These are phyloP conservation scores for Colletotrichum liriopes DNA, from an alignment of 2,329 filamentous ascomycete genomes.

Conservation along the genomic window DNA sequence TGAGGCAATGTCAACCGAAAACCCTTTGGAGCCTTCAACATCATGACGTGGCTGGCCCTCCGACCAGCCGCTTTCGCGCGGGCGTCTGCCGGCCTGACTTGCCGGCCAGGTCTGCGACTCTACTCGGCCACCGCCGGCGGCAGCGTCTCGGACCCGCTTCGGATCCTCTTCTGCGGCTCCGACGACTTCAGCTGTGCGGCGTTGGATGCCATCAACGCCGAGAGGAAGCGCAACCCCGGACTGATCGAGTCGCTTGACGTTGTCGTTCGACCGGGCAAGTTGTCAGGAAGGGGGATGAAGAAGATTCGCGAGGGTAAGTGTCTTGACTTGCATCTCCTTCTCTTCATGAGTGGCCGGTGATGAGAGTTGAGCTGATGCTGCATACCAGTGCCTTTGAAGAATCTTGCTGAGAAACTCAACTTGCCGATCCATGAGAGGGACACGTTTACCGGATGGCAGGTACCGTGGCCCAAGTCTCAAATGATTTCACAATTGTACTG, in stretches of 20 bases:
- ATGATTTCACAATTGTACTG: constrained; percentile 4
- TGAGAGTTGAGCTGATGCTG: neutral
- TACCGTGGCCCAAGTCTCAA: constrained; percentile 56
- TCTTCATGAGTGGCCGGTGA: neutral
- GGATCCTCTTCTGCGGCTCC: constrained; percentile 94
- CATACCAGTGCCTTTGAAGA: constrained; percentile 79
- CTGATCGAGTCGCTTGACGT: constrained; percentile 87
- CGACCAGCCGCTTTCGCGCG: constrained; percentile 11
- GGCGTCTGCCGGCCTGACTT: neutral
- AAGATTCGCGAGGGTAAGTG: constrained; percentile 73
- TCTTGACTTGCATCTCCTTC: no score
- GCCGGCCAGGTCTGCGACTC: constrained; percentile 10
- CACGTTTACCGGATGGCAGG: constrained; percentile 87
- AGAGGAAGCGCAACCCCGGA: constrained; percentile 66
- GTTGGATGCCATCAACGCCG: constrained; percentile 77
- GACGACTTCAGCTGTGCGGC: constrained; percentile 90
- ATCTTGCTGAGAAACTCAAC: constrained; percentile 73
- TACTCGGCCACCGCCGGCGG: constrained; percentile 23
- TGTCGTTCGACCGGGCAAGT: constrained; percentile 84
- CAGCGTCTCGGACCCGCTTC: constrained; percentile 71
- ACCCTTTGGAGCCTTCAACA: neutral
- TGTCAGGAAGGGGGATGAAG: constrained; percentile 82
- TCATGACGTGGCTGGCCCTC: constrained; percentile 29
- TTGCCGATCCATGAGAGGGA: constrained; percentile 82
- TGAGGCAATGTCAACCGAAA: neutral